Percentiles rank a stretch among this genome's conserved stretches.
phyloP scores from a whole-genome alignment of 768 basidiomycete species.

The Tylopilus sp. region DNA sequence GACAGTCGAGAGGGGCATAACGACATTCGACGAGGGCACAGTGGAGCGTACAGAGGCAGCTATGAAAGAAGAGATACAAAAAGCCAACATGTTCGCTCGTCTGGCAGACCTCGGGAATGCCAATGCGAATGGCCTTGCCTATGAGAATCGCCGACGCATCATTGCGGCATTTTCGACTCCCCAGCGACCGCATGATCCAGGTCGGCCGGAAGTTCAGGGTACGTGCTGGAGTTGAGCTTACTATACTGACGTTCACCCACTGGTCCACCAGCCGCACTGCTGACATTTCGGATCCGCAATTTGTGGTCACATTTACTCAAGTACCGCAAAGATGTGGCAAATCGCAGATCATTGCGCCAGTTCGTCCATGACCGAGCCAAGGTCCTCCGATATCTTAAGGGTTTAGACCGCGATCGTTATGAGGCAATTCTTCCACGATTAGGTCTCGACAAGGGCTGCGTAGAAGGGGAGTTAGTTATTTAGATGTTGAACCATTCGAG shows the following conservation, averaged over 20 bases:
- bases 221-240: constrained; percentile 1
- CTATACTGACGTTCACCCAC: not conserved
- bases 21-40: constrained; percentile 16
- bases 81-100: constrained; percentile 57
- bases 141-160: constrained; percentile 80
- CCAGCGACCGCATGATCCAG: constrained; percentile 68
- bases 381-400: constrained; percentile 74
- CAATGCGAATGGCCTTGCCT: constrained; percentile 80
- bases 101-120: constrained; percentile 86
- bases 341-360: constrained; percentile 68
- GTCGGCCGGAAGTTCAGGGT: constrained; percentile 91
- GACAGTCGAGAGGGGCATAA: constrained; percentile 34
- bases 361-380: constrained; percentile 84
- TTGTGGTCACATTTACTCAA: constrained; percentile 69
- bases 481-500: too few relatives aligned
- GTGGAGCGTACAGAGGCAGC: constrained; percentile 24
- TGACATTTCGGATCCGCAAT: constrained; percentile 83
- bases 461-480: constrained; percentile 88
- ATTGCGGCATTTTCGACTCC: constrained; percentile 74
- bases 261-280: constrained; percentile 62
- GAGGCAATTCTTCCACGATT: constrained; percentile 67
- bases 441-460: constrained; percentile 72
- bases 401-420: constrained; percentile 64
- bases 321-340: constrained; percentile 73
- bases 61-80: constrained; percentile 38